These are phyloP conservation scores for Ceratobasidium sp. DNA, from an alignment of 1,284 basidiomycete species.

Conservation along the genomic window DNA sequence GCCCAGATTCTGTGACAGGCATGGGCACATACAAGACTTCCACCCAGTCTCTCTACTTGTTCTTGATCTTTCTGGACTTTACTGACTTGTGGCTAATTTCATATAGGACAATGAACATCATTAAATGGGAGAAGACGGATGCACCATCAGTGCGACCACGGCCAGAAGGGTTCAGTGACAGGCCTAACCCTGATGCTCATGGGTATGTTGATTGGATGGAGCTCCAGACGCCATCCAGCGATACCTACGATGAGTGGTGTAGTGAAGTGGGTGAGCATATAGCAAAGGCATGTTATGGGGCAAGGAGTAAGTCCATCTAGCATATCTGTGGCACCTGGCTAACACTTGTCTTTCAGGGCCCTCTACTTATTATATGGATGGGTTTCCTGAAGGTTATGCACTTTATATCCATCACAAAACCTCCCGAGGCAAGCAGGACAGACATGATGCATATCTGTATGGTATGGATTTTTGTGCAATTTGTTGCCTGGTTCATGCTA, in stretches of 20 bases:
- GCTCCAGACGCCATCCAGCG: no score
- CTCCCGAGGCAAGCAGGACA: not conserved
- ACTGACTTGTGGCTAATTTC: not conserved
- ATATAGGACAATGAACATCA: not conserved
- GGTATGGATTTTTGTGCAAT: not conserved
- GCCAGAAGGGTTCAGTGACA: not conserved
- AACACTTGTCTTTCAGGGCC: not conserved
- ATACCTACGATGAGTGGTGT: not conserved
- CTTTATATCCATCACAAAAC: conserved; percentile 18
- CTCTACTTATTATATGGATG: conserved; percentile 1
- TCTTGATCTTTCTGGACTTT: not conserved
- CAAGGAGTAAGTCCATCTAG: not conserved
- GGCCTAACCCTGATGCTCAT: not conserved
- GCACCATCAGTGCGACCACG: not conserved
- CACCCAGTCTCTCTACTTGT: not conserved
- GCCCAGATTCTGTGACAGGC: not conserved
- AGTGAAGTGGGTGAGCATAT: not conserved
- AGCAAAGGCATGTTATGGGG: not conserved
- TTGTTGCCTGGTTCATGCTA: not conserved
- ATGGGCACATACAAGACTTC: not conserved
- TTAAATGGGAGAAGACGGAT: conserved; percentile 1
- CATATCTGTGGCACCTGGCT: not conserved
- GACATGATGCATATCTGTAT: conserved; percentile 24
- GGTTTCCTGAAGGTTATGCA: conserved; percentile 12
- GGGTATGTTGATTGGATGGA: conserved; percentile 19